Percentiles rank a stretch among this genome's conserved stretches.
Conservation (phyloP, 495 filamentous ascomycete genomes). For the Penicillium longicatenatum region DNA sequence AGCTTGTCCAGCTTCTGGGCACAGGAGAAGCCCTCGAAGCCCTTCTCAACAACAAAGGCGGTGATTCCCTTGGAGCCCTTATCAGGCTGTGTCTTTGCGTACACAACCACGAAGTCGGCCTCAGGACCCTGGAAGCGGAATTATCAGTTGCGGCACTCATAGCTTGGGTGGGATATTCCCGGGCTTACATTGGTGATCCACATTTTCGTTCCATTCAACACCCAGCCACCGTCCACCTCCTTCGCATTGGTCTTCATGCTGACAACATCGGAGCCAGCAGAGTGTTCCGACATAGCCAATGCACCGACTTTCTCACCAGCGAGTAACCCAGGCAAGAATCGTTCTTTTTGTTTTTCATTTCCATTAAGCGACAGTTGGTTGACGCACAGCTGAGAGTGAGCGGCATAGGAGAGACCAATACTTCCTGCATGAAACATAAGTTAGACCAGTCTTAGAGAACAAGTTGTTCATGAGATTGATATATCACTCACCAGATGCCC, state of each 20-base stretch:
- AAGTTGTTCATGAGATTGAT: background rate
- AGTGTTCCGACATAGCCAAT: conserved; percentile 93
- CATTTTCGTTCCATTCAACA: conserved; percentile 95
- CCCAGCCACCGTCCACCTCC: conserved; percentile 78
- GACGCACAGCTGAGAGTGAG: conserved; percentile 94
- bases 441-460: background rate
- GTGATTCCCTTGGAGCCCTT: conserved; percentile 89
- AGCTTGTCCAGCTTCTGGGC: conserved; percentile 95
- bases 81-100: conserved; percentile 88
- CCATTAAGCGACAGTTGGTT: conserved; percentile 96
- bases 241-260: conserved; percentile 89
- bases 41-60: conserved; percentile 84
- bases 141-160: background rate
- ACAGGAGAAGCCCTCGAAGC: conserved; percentile 75
- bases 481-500: conserved; percentile 55
- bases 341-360: conserved; percentile 71
- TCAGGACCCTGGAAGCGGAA: conserved; percentile 69
- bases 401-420: conserved; percentile 90
- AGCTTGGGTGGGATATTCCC: background rate
- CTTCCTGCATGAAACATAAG: conserved; percentile 54
- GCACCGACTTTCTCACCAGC: conserved; percentile 83
- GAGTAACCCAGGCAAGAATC: conserved; percentile 79
- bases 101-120: conserved; percentile 85
- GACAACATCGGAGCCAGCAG: conserved; percentile 90
- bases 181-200: conserved; percentile 89